These are phyloP conservation scores for Salix arbutifolia DNA, from an alignment of 345 rosid genomes.

Conservation along the genomic window DNA sequence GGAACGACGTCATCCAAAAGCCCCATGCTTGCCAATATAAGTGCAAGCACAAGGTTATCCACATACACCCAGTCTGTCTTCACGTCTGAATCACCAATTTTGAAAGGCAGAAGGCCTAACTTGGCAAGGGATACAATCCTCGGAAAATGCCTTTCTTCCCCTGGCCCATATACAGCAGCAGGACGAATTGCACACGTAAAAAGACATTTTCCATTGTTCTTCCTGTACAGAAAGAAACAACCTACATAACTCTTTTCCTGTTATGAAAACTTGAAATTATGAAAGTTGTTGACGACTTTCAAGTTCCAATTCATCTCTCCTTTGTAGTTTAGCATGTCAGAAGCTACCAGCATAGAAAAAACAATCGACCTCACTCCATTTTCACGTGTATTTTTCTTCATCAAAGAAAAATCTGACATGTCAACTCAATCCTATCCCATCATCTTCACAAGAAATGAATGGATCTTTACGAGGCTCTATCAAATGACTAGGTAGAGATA, in stretches of 20 bases:
- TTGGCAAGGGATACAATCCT: slow-evolving; percentile 69
- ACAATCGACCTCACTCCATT: background rate
- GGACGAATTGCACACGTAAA: slow-evolving; percentile 85
- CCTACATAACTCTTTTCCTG: background rate
- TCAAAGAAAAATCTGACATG: background rate
- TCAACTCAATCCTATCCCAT: background rate
- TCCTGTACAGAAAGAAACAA: slow-evolving; percentile 35
- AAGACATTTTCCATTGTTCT: slow-evolving; percentile 45
- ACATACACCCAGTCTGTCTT: slow-evolving; percentile 83
- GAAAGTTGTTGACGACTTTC: background rate
- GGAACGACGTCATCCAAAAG: slow-evolving; percentile 81
- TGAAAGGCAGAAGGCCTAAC: slow-evolving; percentile 60
- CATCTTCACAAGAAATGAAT: background rate
- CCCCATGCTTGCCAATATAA: slow-evolving; percentile 85
- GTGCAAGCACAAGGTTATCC: slow-evolving; percentile 78
- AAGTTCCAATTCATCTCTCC: background rate
- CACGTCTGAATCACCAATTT: slow-evolving; percentile 58
- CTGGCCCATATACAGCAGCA: slow-evolving; percentile 92
- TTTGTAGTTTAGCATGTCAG: background rate
- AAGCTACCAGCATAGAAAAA: background rate
- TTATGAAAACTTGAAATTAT: background rate
- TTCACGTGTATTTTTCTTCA: background rate
- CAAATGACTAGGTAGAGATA: too few species aligned
- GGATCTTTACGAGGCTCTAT: too few species aligned
- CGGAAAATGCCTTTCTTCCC: slow-evolving; percentile 90